Conservation (phyloP, 2,329 filamentous ascomycete species). For the Phaeosphaeriaceae sp. region DNA sequence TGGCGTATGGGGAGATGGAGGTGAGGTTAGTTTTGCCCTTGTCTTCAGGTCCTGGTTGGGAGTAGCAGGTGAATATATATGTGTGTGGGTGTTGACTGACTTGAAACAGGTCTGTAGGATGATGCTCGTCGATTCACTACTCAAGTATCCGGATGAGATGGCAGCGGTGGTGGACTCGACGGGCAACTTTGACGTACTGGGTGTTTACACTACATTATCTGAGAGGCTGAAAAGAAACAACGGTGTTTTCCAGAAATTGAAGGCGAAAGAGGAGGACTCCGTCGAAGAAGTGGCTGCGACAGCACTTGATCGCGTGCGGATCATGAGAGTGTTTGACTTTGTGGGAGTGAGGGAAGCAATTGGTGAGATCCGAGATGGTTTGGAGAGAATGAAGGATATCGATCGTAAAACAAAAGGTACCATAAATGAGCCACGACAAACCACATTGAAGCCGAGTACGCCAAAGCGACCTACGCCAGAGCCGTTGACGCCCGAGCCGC, state of each 20-base stretch:
- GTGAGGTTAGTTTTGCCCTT: constrained; percentile 34
- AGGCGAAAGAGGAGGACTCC: not conserved
- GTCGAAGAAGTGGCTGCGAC: constrained; percentile 40
- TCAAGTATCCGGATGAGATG: constrained; percentile 27
- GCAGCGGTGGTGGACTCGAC: constrained; percentile 57
- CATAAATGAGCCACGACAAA: constrained; percentile 4
- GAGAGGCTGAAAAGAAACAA: constrained; percentile 20
- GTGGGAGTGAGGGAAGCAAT: constrained; percentile 56
- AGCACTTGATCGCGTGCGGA: constrained; percentile 53
- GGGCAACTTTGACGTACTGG: constrained; percentile 54
- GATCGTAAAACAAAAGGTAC: constrained; percentile 8
- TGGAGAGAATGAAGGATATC: constrained; percentile 24
- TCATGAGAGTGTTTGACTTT: constrained; percentile 60
- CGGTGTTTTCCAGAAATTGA: not conserved
- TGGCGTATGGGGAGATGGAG: constrained; percentile 45
- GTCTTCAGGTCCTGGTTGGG: not conserved
- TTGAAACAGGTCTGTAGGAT: constrained; percentile 26
- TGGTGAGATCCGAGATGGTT: constrained; percentile 50
- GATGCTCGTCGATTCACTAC: constrained; percentile 49
- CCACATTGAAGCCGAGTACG: constrained; percentile 5
- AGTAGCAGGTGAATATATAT: too few species aligned
- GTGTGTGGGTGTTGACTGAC: not conserved
- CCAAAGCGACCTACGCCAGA: constrained; percentile 14
- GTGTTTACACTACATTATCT: constrained; percentile 44
- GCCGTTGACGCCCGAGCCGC: not conserved